These are phyloP conservation scores for Xylariales sp. DNA, from an alignment of 2,329 filamentous ascomycete genomes.

Conservation along the genomic window DNA sequence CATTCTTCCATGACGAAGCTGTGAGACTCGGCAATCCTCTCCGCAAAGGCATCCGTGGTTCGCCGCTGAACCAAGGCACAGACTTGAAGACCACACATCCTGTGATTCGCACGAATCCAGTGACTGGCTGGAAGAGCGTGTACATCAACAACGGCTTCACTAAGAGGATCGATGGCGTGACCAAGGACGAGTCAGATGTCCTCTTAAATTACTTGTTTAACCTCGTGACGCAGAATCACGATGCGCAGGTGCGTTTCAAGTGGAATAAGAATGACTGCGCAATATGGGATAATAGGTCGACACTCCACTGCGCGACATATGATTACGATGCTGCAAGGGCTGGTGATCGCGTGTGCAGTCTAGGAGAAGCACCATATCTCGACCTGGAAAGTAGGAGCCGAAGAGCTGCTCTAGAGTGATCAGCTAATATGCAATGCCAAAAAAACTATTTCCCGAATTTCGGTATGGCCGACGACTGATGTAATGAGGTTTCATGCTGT, in stretches of 20 bases:
- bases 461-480: too few relatives aligned
- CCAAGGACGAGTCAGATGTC: slow-evolving; percentile 47
- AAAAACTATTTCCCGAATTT: too few relatives aligned
- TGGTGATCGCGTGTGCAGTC: slow-evolving; percentile 41
- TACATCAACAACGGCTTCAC: slow-evolving; percentile 48
- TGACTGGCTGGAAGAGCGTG: slow-evolving; percentile 53
- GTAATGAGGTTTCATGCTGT: too few relatives aligned
- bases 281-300: slow-evolving; percentile 62
- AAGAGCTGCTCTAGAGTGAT: slow-evolving; percentile 29
- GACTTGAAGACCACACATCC: slow-evolving; percentile 47
- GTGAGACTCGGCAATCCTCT: slow-evolving; percentile 40
- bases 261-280: slow-evolving; percentile 51
- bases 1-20: slow-evolving; percentile 47
- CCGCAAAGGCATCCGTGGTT: slow-evolving; percentile 41
- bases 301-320: slow-evolving; percentile 51
- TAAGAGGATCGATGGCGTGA: slow-evolving; percentile 50
- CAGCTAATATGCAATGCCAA: neutral
- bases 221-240: slow-evolving; percentile 49
- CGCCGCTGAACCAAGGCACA: slow-evolving; percentile 52
- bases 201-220: slow-evolving; percentile 45
- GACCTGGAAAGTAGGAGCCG: slow-evolving; percentile 39
- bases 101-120: slow-evolving; percentile 55
- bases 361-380: slow-evolving; percentile 44
- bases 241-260: slow-evolving; percentile 50
- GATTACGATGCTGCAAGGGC: slow-evolving; percentile 50